Conservation (phyloP, 2,329 filamentous ascomycete genomes). For the Ceratocystis cubensis region DNA sequence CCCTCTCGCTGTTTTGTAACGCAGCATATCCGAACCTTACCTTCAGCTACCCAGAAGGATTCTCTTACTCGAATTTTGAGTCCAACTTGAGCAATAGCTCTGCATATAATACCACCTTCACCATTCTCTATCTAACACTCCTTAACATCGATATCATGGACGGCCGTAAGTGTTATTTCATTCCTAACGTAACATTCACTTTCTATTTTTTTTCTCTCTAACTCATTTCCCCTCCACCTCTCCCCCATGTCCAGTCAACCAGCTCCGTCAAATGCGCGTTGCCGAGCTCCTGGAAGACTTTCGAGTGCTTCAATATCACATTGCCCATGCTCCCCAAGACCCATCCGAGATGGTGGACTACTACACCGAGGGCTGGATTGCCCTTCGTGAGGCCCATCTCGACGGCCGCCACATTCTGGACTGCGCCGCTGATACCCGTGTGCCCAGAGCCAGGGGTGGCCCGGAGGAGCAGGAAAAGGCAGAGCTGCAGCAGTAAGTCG, state of each 20-base stretch:
- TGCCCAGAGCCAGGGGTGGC: constrained; percentile 34
- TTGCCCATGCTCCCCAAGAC: constrained; percentile 44
- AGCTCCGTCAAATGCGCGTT: constrained; percentile 46
- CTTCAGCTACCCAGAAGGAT: neutral
- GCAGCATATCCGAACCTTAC: too few relatives aligned
- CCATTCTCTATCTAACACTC: neutral
- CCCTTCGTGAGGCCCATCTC: constrained; percentile 47
- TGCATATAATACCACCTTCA: neutral
- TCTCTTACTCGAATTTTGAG: neutral
- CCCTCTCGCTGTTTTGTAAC: too few relatives aligned
- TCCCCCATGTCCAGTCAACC: constrained; percentile 39
- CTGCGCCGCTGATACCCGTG: constrained; percentile 48
- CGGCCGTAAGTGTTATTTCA: constrained; percentile 23
- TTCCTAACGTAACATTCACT: neutral
- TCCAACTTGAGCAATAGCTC: neutral
- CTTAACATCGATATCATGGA: constrained; percentile 23
- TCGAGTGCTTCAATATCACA: constrained; percentile 48
- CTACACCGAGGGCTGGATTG: constrained; percentile 51
- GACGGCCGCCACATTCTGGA: constrained; percentile 55
- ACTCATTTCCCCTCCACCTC: constrained; percentile 9
- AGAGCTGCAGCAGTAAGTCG: constrained; percentile 13
- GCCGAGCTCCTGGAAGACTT: constrained; percentile 52
- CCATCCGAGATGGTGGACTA: constrained; percentile 45
- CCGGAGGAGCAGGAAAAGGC: constrained; percentile 18
- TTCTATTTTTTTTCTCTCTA: neutral